phyloP scores from a whole-genome alignment of 805 yeast species.

The Wickerhamomyces pijperi region DNA sequence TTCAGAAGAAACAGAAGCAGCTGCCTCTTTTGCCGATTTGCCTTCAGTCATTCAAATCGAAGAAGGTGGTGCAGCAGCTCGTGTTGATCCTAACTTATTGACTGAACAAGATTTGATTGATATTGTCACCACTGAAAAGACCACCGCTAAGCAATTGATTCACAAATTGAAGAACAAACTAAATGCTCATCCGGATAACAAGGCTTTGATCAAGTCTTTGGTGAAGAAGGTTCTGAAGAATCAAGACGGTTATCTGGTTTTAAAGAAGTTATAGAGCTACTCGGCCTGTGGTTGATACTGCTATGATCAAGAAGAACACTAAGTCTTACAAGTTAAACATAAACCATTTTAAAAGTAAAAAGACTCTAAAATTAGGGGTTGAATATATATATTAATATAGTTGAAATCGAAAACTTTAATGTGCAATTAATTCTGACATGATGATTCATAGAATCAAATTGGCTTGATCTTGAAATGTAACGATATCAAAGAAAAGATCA shows the following conservation, averaged over 20 bases:
- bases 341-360: too few species aligned
- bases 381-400: too few species aligned
- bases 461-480: slow-evolving; percentile 25
- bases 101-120: slow-evolving; percentile 64
- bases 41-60: slow-evolving; percentile 4
- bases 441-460: neutral
- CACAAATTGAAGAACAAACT: slow-evolving; percentile 51
- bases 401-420: too few species aligned
- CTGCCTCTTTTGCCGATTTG: neutral
- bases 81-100: slow-evolving; percentile 27
- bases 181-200: slow-evolving; percentile 52
- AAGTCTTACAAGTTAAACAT: too few species aligned
- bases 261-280: slow-evolving; percentile 4
- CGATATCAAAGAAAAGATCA: slow-evolving; percentile 29
- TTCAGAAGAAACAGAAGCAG: slow-evolving; percentile 3
- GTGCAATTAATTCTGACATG: too few species aligned
- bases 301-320: too few species aligned
- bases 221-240: slow-evolving; percentile 48
- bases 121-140: slow-evolving; percentile 34
- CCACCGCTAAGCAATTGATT: slow-evolving; percentile 54
- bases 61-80: slow-evolving; percentile 5
- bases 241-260: slow-evolving; percentile 22
- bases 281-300: too few species aligned
- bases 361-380: too few species aligned
- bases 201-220: slow-evolving; percentile 42